A percentile compares a stretch with the other conserved stretches of the same genome.
These are phyloP conservation scores for Eimeria acervulina DNA, from an alignment of 169 alveolate genomes.

Conservation along the genomic window DNA sequence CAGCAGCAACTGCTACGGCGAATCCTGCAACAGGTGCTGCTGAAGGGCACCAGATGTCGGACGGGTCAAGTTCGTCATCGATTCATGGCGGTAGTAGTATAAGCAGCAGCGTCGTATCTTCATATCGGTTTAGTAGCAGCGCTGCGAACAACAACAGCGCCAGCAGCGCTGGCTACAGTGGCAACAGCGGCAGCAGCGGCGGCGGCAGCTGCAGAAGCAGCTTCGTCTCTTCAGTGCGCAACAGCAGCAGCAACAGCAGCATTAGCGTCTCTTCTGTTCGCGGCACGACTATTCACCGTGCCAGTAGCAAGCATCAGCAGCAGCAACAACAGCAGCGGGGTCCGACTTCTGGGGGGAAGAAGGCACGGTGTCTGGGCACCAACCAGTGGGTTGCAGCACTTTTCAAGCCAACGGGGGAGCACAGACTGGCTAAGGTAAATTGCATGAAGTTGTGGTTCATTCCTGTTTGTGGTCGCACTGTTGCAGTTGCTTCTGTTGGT, in stretches of 20 bases:
- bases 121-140: constrained; percentile 14
- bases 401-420: constrained; percentile 72
- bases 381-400: constrained; percentile 79
- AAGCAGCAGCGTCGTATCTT: constrained; percentile 12
- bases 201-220: constrained; percentile 19
- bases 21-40: constrained; percentile 22
- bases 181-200: constrained; percentile 12
- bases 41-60: constrained; percentile 36
- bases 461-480: background rate
- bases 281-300: constrained; percentile 1
- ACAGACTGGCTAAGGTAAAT: constrained; percentile 64
- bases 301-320: constrained; percentile 64
- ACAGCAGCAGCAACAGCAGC: constrained; percentile 62
- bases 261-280: constrained; percentile 23
- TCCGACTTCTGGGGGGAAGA: constrained; percentile 30
- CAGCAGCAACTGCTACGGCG: constrained; percentile 44
- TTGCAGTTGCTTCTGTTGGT: background rate
- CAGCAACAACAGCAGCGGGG: constrained; percentile 60
- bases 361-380: constrained; percentile 64
- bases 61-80: constrained; percentile 9
- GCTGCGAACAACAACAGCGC: background rate
- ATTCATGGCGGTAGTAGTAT: constrained; percentile 14
- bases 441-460: background rate
- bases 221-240: background rate
- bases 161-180: background rate